Conservation (phyloP, 805 yeast species). For the Yamadazyma insecticola region DNA sequence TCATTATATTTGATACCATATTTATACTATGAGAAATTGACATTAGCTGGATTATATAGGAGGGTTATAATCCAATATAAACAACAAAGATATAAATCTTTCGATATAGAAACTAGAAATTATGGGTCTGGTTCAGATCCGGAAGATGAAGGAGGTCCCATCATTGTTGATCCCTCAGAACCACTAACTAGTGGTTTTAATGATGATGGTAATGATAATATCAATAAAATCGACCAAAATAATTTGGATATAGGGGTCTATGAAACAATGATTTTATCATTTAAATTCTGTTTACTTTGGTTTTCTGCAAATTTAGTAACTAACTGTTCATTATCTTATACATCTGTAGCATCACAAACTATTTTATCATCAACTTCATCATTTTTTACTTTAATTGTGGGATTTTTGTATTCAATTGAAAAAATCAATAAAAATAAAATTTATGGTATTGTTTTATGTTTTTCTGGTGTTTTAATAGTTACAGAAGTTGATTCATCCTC, state of each 20-base stretch:
- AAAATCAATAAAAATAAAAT: slow-evolving; percentile 59
- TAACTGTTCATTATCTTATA: slow-evolving; percentile 81
- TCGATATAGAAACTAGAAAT: slow-evolving; percentile 5
- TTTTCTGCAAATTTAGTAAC: slow-evolving; percentile 84
- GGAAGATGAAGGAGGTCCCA: background rate
- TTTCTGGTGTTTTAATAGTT: slow-evolving; percentile 75
- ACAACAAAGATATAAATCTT: background rate
- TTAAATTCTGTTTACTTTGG: slow-evolving; percentile 86
- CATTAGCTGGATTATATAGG: slow-evolving; percentile 18
- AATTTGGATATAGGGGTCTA: slow-evolving; percentile 31
- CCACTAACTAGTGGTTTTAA: background rate
- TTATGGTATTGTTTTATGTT: slow-evolving; percentile 64
- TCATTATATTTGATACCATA: slow-evolving; percentile 70
- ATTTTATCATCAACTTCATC: slow-evolving; percentile 89
- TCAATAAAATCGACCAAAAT: background rate
- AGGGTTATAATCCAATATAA: too few species aligned
- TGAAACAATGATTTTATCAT: slow-evolving; percentile 71
- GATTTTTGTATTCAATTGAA: slow-evolving; percentile 70
- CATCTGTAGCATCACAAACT: slow-evolving; percentile 92
- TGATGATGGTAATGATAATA: background rate
- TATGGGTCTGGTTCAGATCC: slow-evolving; percentile 7
- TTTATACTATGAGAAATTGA: slow-evolving; percentile 22
- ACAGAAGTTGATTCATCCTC: slow-evolving; percentile 57
- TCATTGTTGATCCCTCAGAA: background rate
- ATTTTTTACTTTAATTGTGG: slow-evolving; percentile 84